Evolutionary conservation across 495 filamentous ascomycete species (phyloP), one percentile per base, ranked within the genome.

Genomic region (Penicillium macrosclerotiorum): DNA sequence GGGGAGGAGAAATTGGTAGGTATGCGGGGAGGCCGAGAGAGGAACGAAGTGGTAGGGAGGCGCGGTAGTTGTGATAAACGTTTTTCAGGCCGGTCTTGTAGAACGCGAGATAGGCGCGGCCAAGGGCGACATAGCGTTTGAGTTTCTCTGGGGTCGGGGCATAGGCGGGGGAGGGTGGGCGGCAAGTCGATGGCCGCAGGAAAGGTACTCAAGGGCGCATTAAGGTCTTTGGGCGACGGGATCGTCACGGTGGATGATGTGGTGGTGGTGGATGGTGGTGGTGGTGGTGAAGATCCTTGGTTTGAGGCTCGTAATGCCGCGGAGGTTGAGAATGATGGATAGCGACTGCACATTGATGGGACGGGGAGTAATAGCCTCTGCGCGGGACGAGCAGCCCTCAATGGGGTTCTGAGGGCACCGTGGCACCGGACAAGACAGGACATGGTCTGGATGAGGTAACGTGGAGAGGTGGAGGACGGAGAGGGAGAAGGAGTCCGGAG

Each of bases 41-140:
- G 26, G 40, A 51, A 20, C 63, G 52, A 56, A 71, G 55, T 14
- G 73, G 61, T 11, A 63, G 8, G n/a, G 62, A 63, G 25, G 56
- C 57, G 35, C 56, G 66, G 49, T 84, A 68, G 35, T 82, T 77
- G n/a, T 69, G 67, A 13, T 77, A 73, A 42, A 95, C 81, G 42
- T 83, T 79, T 52, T 76, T 78, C 19, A 95, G 62, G 11, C 92
- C 92, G 18, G 80, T 78, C 62, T 94, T 95, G 80, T 95, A 97
- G 78, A 97, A 97, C 23, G 67, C 64, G 5, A 82, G 56, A 49
- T 73, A 78, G 49, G 72, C 67, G 48, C 66, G 69, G 38, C 73
- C 76, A 29, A 69, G 33, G 18, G 52, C 47, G 53, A 75, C 46
- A 56, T 66, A 68, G 54, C 57, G 66, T 37, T 61, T 62, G 4